Evolutionary conservation across 2,329 filamentous ascomycete genomes (phyloP), one percentile per base, ranked within the genome.

Genomic region (Byssothecium circinans): DNA sequence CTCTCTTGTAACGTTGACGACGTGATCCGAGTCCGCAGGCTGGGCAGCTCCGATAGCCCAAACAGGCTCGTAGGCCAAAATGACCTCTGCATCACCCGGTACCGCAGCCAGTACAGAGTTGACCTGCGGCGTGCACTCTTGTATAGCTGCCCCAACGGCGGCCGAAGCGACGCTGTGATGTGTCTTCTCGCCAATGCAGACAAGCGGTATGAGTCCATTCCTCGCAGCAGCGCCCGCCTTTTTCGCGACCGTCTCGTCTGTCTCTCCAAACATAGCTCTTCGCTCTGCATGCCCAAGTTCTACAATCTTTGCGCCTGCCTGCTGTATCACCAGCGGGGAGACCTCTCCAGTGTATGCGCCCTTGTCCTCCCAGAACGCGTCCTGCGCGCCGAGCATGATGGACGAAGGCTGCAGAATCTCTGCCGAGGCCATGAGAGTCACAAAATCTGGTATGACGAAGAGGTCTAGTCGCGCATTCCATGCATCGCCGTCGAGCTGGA

Each of bases 1-100:
- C 15, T 81, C 82, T 58, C 79, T 78, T 14, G 87, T 84, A 2
- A 94, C 88, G 30, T 77, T 80, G 3, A 86, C 79, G 0, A 95
- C 87, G 64, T 95, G 86, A 52, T 85, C 84, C 15, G 85, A 81
- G 7, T 79, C 79, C 0, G 89, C 89, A 2, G 89, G 89, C 61
- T 85, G 76, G 1, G 80, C 75, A 8, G 88, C 85, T 0, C 89
- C 89, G 69, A 94, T 95, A 1, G 89, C 89, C 89, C 89, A 95
- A 1, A 94, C 88, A 7, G 89, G 89, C 74, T 95, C 89, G 64
- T 95, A 95, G 1, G 89, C 89, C 47, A 95, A 78, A 6, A 92
- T 81, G 4, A 94, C 79, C 39, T 90, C 85, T 0, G 83, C 81
- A 14, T 82, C 76, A 10, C 75, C 75, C 0, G 84, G 79, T 7